Base-by-base conservation (phyloP, 352 stramenopile genomes). In the Pythium brachiatum region DNA sequence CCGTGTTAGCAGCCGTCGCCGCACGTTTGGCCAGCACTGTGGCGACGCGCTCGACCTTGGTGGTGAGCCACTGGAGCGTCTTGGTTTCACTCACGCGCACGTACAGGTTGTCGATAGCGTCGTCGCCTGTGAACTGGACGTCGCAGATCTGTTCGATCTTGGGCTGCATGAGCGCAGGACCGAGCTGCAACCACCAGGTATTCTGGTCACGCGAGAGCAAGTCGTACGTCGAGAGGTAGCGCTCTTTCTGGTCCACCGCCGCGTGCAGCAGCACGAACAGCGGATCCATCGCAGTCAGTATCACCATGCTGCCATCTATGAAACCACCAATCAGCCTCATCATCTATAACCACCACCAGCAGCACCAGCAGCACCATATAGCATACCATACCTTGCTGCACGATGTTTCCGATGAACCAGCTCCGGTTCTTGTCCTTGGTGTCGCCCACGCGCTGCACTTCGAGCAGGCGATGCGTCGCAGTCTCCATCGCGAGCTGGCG, bases 341-440 rank as follows among this genome's bases (percentile, higher is more conserved):
- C 29, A 34, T 34, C 29, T 9, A 9, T 34, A 34, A 5, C 29
- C 29, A 34, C 29, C 29, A 34, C 29, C n/a, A n/a, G n/a, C n/a
- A n/a, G n/a, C n/a, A n/a, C n/a, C n/a, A n/a, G n/a, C n/a, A n/a
- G n/a, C n/a, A n/a, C n/a, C n/a, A n/a, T n/a, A n/a, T n/a, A n/a
- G n/a, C n/a, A n/a, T 34, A 34, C 26, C 32, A 7, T 32, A 85
- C 76, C 76, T 71, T 90, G 78, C 32, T 84, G 53, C 44, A 92
- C 86, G 54, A 69, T 51, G 60, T 89, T 90, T n/a, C 77, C 80
- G 12, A 90, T 67, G 62, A 93, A 93, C 83, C 83, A 93, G 66
- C 81, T 91, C 23, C 81, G 70, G 52, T 62, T 69, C 57, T 74
- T 63, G 57, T 86, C 77, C 32, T 66, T 68, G 26, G 67, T 69